A percentile compares a stretch with the other conserved stretches of the same genome.
These are phyloP conservation scores for Cyamopsis tetragonoloba DNA, from an alignment of 306 rosid species.

Conservation along the genomic window DNA sequence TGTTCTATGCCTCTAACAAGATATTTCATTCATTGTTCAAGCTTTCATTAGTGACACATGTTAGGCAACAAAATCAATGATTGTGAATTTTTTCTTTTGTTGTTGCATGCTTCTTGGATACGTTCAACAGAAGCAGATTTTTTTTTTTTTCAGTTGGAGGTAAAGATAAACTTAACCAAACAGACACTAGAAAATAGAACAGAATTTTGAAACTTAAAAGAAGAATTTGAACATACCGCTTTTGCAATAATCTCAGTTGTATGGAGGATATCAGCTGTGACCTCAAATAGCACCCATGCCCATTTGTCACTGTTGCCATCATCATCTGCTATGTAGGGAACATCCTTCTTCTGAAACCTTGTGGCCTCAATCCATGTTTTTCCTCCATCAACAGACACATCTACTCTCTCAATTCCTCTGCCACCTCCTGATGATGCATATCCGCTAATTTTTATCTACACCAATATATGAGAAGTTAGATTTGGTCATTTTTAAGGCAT, in stretches of 20 bases:
- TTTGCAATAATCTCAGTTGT: slow-evolving; percentile 75
- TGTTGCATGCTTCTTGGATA: too few relatives aligned
- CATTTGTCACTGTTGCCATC: slow-evolving; percentile 68
- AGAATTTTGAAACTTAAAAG: background rate
- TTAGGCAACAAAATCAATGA: too few relatives aligned
- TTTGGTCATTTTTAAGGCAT: background rate
- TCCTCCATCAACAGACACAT: slow-evolving; percentile 86
- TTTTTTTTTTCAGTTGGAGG: too few relatives aligned
- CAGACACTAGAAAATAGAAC: too few relatives aligned
- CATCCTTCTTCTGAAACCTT: slow-evolving; percentile 56
- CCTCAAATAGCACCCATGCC: slow-evolving; percentile 97
- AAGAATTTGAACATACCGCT: slow-evolving; percentile 64
- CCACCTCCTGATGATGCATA: slow-evolving; percentile 95
- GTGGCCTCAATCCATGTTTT: slow-evolving; percentile 80
- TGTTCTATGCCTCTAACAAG: too few relatives aligned
- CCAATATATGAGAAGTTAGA: slow-evolving; percentile 12
- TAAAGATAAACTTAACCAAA: background rate
- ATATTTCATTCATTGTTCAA: too few relatives aligned
- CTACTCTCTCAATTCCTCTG: slow-evolving; percentile 90
- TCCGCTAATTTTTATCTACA: slow-evolving; percentile 75
- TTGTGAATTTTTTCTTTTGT: too few relatives aligned
- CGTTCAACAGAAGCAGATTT: too few relatives aligned
- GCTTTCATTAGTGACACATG: too few relatives aligned
- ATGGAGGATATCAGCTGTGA: slow-evolving; percentile 47
- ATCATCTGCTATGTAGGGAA: slow-evolving; percentile 57